These are phyloP conservation scores for Drosera spatulata DNA, from an alignment of 179 eudicot genomes.

Conservation along the genomic window DNA sequence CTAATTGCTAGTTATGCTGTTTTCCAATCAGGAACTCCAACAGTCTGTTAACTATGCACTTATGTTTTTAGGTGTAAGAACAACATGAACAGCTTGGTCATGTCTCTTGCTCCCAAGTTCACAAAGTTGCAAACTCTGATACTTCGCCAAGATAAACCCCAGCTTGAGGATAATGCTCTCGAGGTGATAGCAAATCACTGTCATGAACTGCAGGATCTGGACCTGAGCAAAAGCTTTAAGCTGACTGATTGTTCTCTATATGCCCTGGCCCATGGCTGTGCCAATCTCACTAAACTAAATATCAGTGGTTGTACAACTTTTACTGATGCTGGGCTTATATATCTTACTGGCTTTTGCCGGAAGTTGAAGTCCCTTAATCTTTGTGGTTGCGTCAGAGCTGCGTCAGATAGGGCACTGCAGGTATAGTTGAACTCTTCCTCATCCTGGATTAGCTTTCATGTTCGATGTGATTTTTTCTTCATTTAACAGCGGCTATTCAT, in stretches of 20 bases:
- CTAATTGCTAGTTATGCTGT: too few species aligned
- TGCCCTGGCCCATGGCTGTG: conserved; percentile 79
- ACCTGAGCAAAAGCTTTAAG: conserved; percentile 87
- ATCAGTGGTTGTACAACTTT: conserved; percentile 80
- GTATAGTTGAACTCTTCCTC: conserved; percentile 17
- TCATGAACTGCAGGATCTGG: conserved; percentile 71
- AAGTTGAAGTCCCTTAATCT: conserved; percentile 62
- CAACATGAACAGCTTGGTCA: conserved; percentile 69
- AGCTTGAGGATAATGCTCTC: conserved; percentile 63
- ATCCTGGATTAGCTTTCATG: not conserved
- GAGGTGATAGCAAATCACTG: conserved; percentile 60
- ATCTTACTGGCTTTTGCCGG: conserved; percentile 47
- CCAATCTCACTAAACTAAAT: conserved; percentile 65
- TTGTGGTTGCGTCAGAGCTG: conserved; percentile 84
- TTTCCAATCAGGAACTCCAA: too few species aligned
- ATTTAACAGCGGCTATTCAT: not conserved
- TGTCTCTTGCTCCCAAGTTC: conserved; percentile 66
- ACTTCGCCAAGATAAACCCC: conserved; percentile 77
- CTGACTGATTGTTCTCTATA: conserved; percentile 66
- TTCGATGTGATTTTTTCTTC: not conserved
- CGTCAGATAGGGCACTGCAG: conserved; percentile 81
- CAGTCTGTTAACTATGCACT: not conserved
- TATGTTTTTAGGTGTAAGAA: conserved; percentile 59
- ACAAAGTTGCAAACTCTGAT: conserved; percentile 52
- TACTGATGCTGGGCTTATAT: conserved; percentile 60